phyloP scores from a whole-genome alignment of 163 green algal species.

The Trebouxia gelatinosa region DNA sequence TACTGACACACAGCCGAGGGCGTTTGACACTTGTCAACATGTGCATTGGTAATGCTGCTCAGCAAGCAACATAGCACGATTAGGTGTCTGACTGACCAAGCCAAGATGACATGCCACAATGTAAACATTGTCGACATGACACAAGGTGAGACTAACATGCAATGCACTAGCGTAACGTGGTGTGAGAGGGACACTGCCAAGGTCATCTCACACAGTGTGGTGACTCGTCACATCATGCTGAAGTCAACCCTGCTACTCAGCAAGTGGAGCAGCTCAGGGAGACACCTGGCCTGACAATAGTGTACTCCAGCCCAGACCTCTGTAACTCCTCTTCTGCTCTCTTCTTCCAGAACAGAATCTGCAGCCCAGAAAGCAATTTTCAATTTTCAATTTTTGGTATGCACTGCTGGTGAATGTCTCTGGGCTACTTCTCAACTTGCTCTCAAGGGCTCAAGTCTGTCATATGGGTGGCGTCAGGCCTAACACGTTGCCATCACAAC shows the following conservation, averaged over 20 bases:
- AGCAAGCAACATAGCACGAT: too few species aligned
- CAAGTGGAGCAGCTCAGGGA: background rate
- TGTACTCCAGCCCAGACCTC: conserved; percentile 75
- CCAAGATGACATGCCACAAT: background rate
- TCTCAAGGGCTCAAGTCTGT: too few species aligned
- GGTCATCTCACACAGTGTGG: too few species aligned
- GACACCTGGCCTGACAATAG: conserved; percentile 86
- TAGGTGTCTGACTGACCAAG: background rate
- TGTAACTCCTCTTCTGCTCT: conserved; percentile 79
- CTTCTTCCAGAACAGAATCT: conserved; percentile 81
- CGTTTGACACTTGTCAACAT: too few species aligned
- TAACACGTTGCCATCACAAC: too few species aligned
- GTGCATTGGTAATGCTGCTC: too few species aligned
- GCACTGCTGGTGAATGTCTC: background rate
- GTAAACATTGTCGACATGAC: background rate
- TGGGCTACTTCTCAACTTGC: background rate
- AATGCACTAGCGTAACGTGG: background rate
- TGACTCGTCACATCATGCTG: background rate
- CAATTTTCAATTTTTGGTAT: too few species aligned
- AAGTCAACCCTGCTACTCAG: background rate
- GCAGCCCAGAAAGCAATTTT: conserved; percentile 6
- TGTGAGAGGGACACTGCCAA: too few species aligned
- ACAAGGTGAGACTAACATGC: background rate
- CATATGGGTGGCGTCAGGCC: too few species aligned
- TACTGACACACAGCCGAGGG: background rate